These are phyloP conservation scores for Ogataea degrootiae DNA, from an alignment of 805 yeast species.

Conservation along the genomic window DNA sequence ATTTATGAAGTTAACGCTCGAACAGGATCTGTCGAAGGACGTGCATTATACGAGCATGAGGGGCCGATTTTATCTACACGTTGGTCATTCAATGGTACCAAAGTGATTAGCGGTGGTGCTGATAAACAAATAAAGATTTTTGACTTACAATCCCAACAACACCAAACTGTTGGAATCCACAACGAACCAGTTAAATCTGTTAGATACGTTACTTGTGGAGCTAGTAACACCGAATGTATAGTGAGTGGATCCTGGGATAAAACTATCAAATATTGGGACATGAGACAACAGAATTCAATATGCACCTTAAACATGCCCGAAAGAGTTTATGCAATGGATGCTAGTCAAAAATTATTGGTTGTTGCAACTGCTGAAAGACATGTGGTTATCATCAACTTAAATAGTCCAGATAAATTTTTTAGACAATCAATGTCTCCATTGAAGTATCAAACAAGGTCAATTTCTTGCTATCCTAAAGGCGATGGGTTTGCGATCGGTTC, in stretches of 20 bases:
- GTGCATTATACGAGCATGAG: conserved; percentile 85
- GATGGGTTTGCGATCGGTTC: conserved; percentile 92
- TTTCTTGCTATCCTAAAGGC: conserved; percentile 85
- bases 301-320: conserved; percentile 83
- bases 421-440: conserved; percentile 71
- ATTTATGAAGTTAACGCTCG: conserved; percentile 77
- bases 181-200: conserved; percentile 74
- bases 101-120: conserved; percentile 83
- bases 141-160: conserved; percentile 78
- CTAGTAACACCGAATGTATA: conserved; percentile 73
- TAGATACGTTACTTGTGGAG: conserved; percentile 78
- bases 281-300: conserved; percentile 77
- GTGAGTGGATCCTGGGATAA: conserved; percentile 97
- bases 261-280: conserved; percentile 91
- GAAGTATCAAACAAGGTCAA: conserved; percentile 81
- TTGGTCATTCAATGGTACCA: conserved; percentile 84
- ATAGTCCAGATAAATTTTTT: conserved; percentile 77
- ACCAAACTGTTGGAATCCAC: conserved; percentile 81
- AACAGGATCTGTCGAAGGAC: conserved; percentile 76
- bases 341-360: conserved; percentile 73
- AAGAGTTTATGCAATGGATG: conserved; percentile 85
- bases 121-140: conserved; percentile 83
- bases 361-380: conserved; percentile 94
- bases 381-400: conserved; percentile 69
- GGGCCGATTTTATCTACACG: conserved; percentile 80